A percentile compares a stretch with the other conserved stretches of the same genome.
Evolutionary conservation across 2,329 filamentous ascomycete genomes (phyloP).

Genomic region (Zasmidium citrigriseum): DNA sequence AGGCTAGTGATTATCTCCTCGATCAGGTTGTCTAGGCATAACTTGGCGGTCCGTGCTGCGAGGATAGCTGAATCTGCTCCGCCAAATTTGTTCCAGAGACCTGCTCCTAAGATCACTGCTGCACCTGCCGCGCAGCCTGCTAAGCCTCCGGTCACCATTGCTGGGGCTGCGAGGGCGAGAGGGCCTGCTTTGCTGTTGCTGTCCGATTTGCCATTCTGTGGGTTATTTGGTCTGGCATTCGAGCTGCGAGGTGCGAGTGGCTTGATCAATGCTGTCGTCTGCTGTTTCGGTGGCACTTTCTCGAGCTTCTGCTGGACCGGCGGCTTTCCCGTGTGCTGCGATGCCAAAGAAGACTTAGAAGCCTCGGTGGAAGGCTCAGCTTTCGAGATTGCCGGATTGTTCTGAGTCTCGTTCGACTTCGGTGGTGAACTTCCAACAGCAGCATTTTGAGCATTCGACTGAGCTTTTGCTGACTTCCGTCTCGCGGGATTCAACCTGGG

Average conservation of each 20-base stretch:
- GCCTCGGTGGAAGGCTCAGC: no score
- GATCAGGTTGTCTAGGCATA: slow-evolving; percentile 30
- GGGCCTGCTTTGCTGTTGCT: background rate
- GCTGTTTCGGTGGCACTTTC: background rate
- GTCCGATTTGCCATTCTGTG: background rate
- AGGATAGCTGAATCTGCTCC: slow-evolving; percentile 29
- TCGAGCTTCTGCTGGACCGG: background rate
- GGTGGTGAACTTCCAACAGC: background rate
- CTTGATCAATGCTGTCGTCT: background rate
- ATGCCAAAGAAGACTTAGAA: no score
- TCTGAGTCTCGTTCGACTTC: background rate
- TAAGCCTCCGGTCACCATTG: slow-evolving; percentile 30
- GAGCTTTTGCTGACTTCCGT: slow-evolving; percentile 21
- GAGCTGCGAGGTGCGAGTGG: background rate
- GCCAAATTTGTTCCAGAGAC: slow-evolving; percentile 28
- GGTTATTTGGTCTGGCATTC: background rate
- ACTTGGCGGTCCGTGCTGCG: slow-evolving; percentile 26
- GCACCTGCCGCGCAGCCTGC: slow-evolving; percentile 31
- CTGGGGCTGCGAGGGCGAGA: slow-evolving; percentile 23
- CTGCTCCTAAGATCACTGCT: slow-evolving; percentile 27
- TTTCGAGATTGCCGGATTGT: no score
- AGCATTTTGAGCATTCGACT: background rate
- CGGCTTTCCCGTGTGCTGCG: background rate
- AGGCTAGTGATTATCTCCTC: slow-evolving; percentile 30
- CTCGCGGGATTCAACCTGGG: slow-evolving; percentile 24